Percentiles rank a stretch among this genome's conserved stretches.
Conservation (phyloP, 371 early-diverging fungal species). For the Apophysomyces variabilis region DNA sequence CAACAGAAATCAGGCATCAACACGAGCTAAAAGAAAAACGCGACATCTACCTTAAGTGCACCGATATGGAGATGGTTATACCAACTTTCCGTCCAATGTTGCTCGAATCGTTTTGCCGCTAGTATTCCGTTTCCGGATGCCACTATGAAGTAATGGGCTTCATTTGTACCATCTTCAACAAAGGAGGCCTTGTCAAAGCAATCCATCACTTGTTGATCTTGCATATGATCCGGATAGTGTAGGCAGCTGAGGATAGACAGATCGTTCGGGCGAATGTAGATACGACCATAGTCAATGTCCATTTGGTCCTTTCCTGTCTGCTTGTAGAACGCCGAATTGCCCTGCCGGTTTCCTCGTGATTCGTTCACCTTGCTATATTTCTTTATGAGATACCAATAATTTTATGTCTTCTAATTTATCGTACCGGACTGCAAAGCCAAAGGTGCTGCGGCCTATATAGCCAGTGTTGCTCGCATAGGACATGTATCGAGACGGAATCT, state of each 20-base stretch:
- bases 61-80: slow-evolving; percentile 58
- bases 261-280: background rate
- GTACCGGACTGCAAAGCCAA: slow-evolving; percentile 40
- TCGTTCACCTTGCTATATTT: slow-evolving; percentile 55
- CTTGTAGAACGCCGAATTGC: slow-evolving; percentile 57
- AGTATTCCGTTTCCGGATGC: slow-evolving; percentile 46
- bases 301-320: slow-evolving; percentile 1
- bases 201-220: slow-evolving; percentile 8
- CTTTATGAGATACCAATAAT: background rate
- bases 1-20: background rate
- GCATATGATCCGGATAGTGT: background rate
- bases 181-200: background rate
- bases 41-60: slow-evolving; percentile 41
- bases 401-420: background rate
- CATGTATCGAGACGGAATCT: slow-evolving; percentile 27
- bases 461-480: slow-evolving; percentile 41
- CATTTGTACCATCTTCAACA: background rate
- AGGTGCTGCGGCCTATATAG: slow-evolving; percentile 39
- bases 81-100: slow-evolving; percentile 12
- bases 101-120: slow-evolving; percentile 36
- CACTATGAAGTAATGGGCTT: slow-evolving; percentile 45
- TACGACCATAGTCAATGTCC: slow-evolving; percentile 21
- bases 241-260: background rate
- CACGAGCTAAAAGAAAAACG: background rate
- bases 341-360: slow-evolving; percentile 68